Percentiles rank a stretch among this genome's conserved stretches.
Conservation (phyloP, 176 grass and related monocot genomes). For the Puccinellia tenuiflora region DNA sequence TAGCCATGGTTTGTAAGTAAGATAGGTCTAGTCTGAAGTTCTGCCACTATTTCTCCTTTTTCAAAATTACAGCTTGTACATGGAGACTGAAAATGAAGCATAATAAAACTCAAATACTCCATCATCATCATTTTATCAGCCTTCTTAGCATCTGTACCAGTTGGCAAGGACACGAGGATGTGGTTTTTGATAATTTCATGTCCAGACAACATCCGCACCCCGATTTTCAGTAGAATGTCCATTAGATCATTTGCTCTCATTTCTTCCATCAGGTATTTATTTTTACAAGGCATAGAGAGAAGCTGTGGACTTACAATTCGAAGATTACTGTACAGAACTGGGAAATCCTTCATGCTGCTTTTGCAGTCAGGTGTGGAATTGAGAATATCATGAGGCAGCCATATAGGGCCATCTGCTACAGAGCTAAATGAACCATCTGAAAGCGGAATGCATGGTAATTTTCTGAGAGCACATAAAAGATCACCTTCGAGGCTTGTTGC, state of each 20-base stretch:
- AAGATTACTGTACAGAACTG: constrained; percentile 60
- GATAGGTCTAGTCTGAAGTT: constrained; percentile 57
- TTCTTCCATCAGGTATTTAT: constrained; percentile 48
- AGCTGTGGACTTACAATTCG: constrained; percentile 61
- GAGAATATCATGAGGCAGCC: constrained; percentile 71
- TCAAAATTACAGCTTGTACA: constrained; percentile 69
- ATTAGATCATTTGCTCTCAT: constrained; percentile 54
- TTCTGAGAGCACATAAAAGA: constrained; percentile 58
- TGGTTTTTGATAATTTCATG: constrained; percentile 92
- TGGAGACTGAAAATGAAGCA: constrained; percentile 81
- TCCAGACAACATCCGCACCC: constrained; percentile 73
- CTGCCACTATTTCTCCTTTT: constrained; percentile 66
- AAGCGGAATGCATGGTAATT: constrained; percentile 83
- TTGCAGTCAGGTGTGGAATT: constrained; percentile 44
- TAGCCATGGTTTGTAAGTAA: constrained; percentile 82
- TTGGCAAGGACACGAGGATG: constrained; percentile 54
- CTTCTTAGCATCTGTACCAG: constrained; percentile 29
- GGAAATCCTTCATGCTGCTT: constrained; percentile 62
- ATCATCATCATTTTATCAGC: constrained; percentile 46
- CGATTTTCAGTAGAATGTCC: constrained; percentile 74
- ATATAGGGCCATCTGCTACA: constrained; percentile 72
- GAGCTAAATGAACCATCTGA: constrained; percentile 86
- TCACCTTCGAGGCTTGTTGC: constrained; percentile 47
- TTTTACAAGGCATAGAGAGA: constrained; percentile 45
- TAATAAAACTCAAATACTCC: constrained; percentile 77